Base-by-base conservation (phyloP, 2,329 filamentous ascomycete genomes). In the Cryphonectria naterciae region DNA sequence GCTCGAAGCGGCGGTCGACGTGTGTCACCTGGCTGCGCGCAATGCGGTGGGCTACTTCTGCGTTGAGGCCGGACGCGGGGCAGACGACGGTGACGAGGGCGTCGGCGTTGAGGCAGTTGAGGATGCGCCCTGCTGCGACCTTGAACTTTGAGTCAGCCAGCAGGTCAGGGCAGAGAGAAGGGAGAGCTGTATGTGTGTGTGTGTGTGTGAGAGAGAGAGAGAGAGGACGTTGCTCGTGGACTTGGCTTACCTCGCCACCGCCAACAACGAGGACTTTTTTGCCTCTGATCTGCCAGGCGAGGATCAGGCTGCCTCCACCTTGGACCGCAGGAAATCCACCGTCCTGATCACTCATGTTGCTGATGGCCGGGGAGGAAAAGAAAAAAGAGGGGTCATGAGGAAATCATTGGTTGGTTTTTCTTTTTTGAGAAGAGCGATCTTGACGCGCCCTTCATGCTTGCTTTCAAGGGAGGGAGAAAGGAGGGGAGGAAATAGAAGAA, bases 111-210 rank as follows among this genome's bases (percentile, higher is more conserved):
- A 98, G 93, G 73, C 95, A 91, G 82, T 97, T 93, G 72, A 98
- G 87, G 77, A 99, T 97, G 73, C 96, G 93, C 69, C 95, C 95
- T 69, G 96, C 95, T 72, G 96, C 96, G 74, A 99, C 96, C 96
- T 98, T 80, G 1, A 58, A 70, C 62, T 62, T 75, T 2, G 73
- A 74, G 66, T 37, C 43, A 39, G 32, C n/a, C 13, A 39, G 61
- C 49, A 54, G 39, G 32, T 28, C 7, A 46, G 32, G 32, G 32
- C 1, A 32, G 32, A 32, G 32, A 32, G 32, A 32, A 32, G 32
- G 32, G 32, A 32, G 1, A 32, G 32, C 32, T 32, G 32, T 32
- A 4, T 32, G 32, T 32, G 32, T 32, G 28, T 32, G 28, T 32
- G 28, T 32, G 28, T 32, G 37, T n/a, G 43, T 58, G 65, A 49